Percentiles rank a stretch among this genome's conserved stretches.
Evolutionary conservation across 495 filamentous ascomycete species (phyloP).

Genomic region (Podospora pseudocomata): DNA sequence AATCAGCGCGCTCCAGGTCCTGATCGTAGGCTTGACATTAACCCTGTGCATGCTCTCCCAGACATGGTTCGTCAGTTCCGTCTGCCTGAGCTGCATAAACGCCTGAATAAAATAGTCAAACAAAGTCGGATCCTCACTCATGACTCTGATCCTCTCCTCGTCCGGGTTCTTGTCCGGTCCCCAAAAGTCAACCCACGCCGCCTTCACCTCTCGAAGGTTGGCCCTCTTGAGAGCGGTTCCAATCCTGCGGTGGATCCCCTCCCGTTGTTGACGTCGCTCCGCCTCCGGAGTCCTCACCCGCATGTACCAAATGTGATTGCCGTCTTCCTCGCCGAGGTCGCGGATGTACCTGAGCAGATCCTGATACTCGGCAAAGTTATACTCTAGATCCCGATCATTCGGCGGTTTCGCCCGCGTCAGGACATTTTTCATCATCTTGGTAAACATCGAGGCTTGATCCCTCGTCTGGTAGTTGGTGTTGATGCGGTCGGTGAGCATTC

Average conservation of each 20-base stretch:
- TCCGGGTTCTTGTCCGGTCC: constrained; percentile 25
- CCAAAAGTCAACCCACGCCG: constrained; percentile 34
- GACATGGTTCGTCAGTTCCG: constrained; percentile 50
- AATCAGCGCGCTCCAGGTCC: constrained; percentile 63
- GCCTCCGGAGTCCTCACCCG: background rate
- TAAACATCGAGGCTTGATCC: constrained; percentile 25
- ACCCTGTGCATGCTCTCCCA: constrained; percentile 56
- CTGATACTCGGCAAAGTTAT: constrained; percentile 10
- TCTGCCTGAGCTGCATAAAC: constrained; percentile 48
- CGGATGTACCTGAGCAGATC: constrained; percentile 16
- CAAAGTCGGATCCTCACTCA: constrained; percentile 31
- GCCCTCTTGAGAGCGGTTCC: constrained; percentile 20
- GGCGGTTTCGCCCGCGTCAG: constrained; percentile 14
- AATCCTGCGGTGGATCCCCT: constrained; percentile 13
- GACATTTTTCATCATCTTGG: constrained; percentile 20
- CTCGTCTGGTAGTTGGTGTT: constrained; percentile 20
- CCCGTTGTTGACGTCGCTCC: background rate
- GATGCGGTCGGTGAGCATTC: constrained; percentile 35
- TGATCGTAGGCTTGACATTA: constrained; percentile 49
- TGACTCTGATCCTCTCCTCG: constrained; percentile 16
- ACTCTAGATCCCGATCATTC: constrained; percentile 8
- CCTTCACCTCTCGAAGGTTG: constrained; percentile 21
- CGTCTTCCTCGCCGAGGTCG: background rate
- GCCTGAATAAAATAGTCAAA: constrained; percentile 55
- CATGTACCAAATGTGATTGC: background rate